These are phyloP conservation scores for Candida nemodendra DNA, from an alignment of 805 yeast species.

Conservation along the genomic window DNA sequence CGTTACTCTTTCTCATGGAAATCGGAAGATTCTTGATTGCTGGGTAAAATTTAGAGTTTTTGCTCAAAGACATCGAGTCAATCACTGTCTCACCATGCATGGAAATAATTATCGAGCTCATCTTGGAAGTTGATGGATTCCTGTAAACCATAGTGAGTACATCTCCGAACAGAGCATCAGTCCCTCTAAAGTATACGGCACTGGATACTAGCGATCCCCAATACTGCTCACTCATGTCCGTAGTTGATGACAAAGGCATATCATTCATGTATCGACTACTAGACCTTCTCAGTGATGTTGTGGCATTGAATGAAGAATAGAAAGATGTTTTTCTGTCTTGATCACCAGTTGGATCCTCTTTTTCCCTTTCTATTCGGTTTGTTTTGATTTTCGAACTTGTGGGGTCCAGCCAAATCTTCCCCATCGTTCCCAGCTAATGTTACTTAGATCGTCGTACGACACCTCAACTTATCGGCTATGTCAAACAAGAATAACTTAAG, in stretches of 20 bases:
- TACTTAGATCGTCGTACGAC: no score
- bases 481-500: no score
- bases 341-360: no score
- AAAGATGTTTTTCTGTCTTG: no score
- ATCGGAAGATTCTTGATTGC: conserved; percentile 69
- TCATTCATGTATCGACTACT: conserved; percentile 20
- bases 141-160: conserved; percentile 51
- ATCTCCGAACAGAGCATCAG: conserved; percentile 47
- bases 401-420: no score
- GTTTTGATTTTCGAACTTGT: background rate
- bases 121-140: conserved; percentile 41
- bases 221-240: conserved; percentile 24
- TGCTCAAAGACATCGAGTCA: conserved; percentile 54
- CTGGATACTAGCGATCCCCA: conserved; percentile 46
- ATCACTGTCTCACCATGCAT: conserved; percentile 66
- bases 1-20: conserved; percentile 51
- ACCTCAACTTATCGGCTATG: no score
- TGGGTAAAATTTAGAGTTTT: conserved; percentile 68
- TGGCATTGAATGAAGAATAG: conserved; percentile 18
- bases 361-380: background rate
- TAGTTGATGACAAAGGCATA: conserved; percentile 7
- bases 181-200: conserved; percentile 54
- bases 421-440: no score
- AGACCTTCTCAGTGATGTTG: conserved; percentile 21
- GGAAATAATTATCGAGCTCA: conserved; percentile 57